Evolutionary conservation across 2,329 filamentous ascomycete genomes (phyloP), one percentile per base, ranked within the genome.

Genomic region (Fusarium gaditjirri): DNA sequence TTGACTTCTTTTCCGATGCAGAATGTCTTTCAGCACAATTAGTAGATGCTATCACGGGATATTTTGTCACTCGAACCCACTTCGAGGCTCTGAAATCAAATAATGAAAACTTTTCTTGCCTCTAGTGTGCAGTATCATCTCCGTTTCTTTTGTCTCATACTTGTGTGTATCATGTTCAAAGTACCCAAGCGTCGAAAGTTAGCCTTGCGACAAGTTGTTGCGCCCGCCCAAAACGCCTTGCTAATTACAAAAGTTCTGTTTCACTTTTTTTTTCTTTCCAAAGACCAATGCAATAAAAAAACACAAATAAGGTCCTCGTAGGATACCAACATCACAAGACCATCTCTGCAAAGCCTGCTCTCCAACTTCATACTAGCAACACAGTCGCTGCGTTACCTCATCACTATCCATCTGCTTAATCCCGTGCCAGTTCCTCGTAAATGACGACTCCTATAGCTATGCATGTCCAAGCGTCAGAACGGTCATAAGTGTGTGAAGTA

Each of bases 151-250:
- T 56, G 55, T 63, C 42, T 31, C 41, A 46, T 55, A 41, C 55
- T 57, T 50, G 42, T 49, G 61, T 67, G 44, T 67, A 47, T 49
- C 54, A 46, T 57, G 50, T 36, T 57, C 41, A 39, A 46, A 53
- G 36, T 49, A 23, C 14, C 46, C 21, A 60, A 58, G 25, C 36
- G 44, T 38, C 52, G 42, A 73, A 56, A 57, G 39, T 33, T 29
- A 64, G 19, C 49, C 61, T 43, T 46, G 46, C 33, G 50, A 50
- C 49, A 53, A 43, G 53, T 49, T 69, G 59, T 43, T 49, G 53
- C 60, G 36, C 39, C 71, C 71, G 36, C 56, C 71, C 42, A 61
- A 71, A 73, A 73, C 71, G 71, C 71, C 71, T 63, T 74, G 72
- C 71, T 68, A 65, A 69, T 57, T 44, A 64, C 43, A 42, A 62